These are phyloP conservation scores for Solanum sparsipilum DNA, from an alignment of 257 asterid species.

Conservation along the genomic window DNA sequence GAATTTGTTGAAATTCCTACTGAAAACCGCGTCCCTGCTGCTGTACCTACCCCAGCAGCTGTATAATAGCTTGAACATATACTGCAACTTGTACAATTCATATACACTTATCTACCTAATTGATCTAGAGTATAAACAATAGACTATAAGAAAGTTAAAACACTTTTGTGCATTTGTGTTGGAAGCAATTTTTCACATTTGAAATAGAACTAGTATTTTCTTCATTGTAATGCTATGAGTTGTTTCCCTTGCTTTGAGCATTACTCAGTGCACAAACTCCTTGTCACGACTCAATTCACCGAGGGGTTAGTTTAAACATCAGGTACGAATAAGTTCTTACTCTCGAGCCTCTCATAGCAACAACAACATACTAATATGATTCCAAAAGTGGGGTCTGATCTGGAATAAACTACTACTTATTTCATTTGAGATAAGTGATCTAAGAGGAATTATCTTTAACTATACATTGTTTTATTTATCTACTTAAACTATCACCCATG, in stretches of 20 bases:
- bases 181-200: background rate
- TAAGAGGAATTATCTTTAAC: background rate
- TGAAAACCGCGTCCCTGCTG: conserved; percentile 54
- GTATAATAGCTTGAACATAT: conserved; percentile 27
- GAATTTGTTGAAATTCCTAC: conserved; percentile 74
- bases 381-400: background rate
- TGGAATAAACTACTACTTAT: background rate
- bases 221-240: background rate
- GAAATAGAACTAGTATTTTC: background rate
- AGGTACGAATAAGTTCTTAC: background rate
- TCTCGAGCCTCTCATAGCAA: background rate
- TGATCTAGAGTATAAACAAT: background rate
- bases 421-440: background rate
- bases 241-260: background rate
- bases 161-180: background rate
- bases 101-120: conserved; percentile 4
- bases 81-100: background rate
- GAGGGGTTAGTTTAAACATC: background rate
- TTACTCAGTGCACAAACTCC: background rate
- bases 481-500: background rate
- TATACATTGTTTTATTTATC: background rate
- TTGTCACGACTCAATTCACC: background rate
- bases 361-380: background rate
- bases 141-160: background rate
- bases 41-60: conserved; percentile 41